Conservation (phyloP, 257 asterid genomes). For the Solanum megistacrolobum region DNA sequence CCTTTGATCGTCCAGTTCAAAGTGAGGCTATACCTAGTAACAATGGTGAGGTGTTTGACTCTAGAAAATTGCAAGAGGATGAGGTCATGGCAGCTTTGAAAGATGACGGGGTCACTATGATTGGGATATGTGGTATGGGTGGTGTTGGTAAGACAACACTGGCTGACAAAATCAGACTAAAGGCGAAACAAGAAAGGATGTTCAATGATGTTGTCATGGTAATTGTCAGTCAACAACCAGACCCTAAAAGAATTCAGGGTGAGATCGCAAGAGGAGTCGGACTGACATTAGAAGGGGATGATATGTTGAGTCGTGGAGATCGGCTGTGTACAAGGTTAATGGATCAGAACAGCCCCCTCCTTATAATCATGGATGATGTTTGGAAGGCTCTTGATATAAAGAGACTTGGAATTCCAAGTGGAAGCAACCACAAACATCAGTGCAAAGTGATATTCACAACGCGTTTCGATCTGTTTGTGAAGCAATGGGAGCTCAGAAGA, state of each 20-base stretch:
- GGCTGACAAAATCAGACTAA: neutral
- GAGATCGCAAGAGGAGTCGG: neutral
- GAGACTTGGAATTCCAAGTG: neutral
- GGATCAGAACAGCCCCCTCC: neutral
- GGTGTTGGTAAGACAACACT: slow-evolving; percentile 12
- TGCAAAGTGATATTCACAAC: neutral
- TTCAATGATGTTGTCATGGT: neutral
- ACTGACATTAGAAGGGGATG: neutral
- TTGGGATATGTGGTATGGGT: slow-evolving; percentile 12
- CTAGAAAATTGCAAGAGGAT: neutral
- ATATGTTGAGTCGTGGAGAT: neutral
- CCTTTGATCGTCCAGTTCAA: neutral
- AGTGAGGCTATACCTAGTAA: neutral
- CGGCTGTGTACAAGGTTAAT: neutral
- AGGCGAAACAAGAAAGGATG: neutral
- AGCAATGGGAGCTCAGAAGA: neutral
- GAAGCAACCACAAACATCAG: neutral
- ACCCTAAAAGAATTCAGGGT: neutral
- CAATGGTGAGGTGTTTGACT: neutral
- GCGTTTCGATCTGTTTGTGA: neutral
- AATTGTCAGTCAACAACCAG: neutral
- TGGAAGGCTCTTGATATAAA: neutral
- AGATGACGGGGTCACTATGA: neutral
- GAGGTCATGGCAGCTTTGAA: slow-evolving; percentile 1
- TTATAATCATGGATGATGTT: slow-evolving; percentile 5